A percentile compares a stretch with the other conserved stretches of the same genome.
phyloP scores from a whole-genome alignment of 441 rosid species.

The Oxalis stricta region DNA sequence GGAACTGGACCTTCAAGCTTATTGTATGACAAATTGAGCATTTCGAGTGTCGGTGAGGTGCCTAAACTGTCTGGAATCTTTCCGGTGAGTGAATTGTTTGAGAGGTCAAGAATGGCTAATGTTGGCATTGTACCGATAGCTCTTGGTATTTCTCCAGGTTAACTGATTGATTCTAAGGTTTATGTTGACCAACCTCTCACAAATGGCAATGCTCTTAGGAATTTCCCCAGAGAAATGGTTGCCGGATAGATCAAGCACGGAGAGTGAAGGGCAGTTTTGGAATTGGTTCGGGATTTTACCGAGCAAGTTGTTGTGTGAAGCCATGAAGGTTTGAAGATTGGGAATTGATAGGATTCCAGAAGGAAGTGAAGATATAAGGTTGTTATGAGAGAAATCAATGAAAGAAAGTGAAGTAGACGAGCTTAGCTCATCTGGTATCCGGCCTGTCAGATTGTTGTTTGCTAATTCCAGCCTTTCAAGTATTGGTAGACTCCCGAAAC shows the following conservation, averaged over 20 bases:
- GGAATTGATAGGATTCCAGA: constrained; percentile 55
- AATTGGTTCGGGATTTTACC: constrained; percentile 49
- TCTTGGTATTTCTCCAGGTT: constrained; percentile 34
- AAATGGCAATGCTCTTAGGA: constrained; percentile 46
- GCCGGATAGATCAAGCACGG: constrained; percentile 54
- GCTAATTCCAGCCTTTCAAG: constrained; percentile 82
- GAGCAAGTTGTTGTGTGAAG: constrained; percentile 46
- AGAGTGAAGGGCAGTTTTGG: constrained; percentile 53
- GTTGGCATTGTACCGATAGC: constrained; percentile 46
- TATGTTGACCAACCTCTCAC: constrained; percentile 46
- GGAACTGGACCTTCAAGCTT: constrained; percentile 53
- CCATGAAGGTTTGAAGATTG: constrained; percentile 58
- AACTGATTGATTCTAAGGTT: constrained; percentile 42
- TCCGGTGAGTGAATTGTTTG: constrained; percentile 53
- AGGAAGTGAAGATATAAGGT: constrained; percentile 54
- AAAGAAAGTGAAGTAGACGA: constrained; percentile 63
- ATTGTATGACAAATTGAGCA: constrained; percentile 54
- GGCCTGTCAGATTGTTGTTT: constrained; percentile 64
- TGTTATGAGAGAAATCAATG: constrained; percentile 63
- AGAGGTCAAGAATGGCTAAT: constrained; percentile 57
- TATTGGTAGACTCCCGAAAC: constrained; percentile 49
- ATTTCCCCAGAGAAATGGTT: constrained; percentile 46
- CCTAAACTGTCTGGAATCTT: constrained; percentile 40
- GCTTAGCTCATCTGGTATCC: constrained; percentile 54
- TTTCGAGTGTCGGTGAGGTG: constrained; percentile 54